Evolutionary conservation across 176 grass and related monocot species (phyloP).

Genomic region (Juncus inflexus): DNA sequence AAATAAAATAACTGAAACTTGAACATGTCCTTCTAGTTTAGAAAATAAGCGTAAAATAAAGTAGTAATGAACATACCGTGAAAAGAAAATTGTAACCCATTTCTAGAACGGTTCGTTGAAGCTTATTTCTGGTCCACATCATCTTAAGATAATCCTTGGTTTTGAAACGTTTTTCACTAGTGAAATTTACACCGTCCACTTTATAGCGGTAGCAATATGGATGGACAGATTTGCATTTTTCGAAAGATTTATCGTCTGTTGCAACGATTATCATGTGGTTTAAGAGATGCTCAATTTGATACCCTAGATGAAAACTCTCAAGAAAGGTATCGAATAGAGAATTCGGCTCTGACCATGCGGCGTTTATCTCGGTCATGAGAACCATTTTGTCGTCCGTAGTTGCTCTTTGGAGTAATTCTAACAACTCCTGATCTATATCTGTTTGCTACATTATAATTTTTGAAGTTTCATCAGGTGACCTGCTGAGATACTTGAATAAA

Average conservation of each 20-base stretch:
- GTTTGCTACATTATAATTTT: no score
- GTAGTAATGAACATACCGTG: conserved; percentile 34
- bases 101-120: conserved; percentile 44
- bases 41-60: not conserved
- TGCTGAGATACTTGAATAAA: no score
- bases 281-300: conserved; percentile 37
- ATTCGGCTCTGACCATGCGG: conserved; percentile 41
- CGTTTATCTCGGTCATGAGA: conserved; percentile 44
- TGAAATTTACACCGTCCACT: conserved; percentile 22
- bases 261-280: conserved; percentile 50
- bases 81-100: conserved; percentile 66
- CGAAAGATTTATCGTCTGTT: conserved; percentile 35
- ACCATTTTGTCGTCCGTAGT: conserved; percentile 42
- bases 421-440: conserved; percentile 24
- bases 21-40: not conserved
- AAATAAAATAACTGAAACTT: not conserved
- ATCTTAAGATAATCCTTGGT: conserved; percentile 50
- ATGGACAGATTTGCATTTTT: conserved; percentile 46
- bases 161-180: conserved; percentile 24
- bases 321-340: conserved; percentile 60
- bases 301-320: conserved; percentile 50
- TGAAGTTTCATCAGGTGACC: no score
- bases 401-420: conserved; percentile 29
- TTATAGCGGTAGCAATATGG: conserved; percentile 48
- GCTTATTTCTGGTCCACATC: conserved; percentile 50